Evolutionary conservation across 2,329 filamentous ascomycete genomes (phyloP).

Genomic region (Phoma sp.): DNA sequence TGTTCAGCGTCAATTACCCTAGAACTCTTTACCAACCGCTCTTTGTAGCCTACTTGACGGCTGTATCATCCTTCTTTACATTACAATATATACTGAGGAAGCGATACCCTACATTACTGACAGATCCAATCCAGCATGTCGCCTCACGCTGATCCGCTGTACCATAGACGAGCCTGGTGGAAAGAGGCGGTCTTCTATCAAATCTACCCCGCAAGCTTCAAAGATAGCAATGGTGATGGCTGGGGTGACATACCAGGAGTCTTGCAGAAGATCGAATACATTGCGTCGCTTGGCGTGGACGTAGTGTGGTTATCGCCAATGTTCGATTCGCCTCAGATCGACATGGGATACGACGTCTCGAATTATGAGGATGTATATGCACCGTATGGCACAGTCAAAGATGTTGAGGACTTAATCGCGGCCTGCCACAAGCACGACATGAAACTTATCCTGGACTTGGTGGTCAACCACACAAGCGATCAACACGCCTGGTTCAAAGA

Average conservation of each 20-base stretch:
- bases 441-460: constrained; percentile 76
- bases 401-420: constrained; percentile 69
- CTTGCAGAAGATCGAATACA: constrained; percentile 66
- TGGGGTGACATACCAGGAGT: constrained; percentile 71
- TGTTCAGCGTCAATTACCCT: too few species aligned
- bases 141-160: constrained; percentile 27
- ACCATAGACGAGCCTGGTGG: constrained; percentile 52
- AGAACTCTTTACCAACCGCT: not conserved
- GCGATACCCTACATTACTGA: too few species aligned
- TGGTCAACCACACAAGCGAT: constrained; percentile 79
- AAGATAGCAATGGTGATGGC: constrained; percentile 64
- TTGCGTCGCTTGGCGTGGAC: constrained; percentile 63
- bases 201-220: constrained; percentile 56
- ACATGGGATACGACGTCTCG: constrained; percentile 75
- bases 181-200: constrained; percentile 56
- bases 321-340: constrained; percentile 68
- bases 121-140: constrained; percentile 25
- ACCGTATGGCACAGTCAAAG: constrained; percentile 71
- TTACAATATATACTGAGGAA: not conserved
- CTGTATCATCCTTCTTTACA: not conserved
- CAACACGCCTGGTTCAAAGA: constrained; percentile 76
- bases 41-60: not conserved
- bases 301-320: constrained; percentile 74
- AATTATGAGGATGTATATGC: constrained; percentile 72
- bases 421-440: constrained; percentile 69